phyloP scores from a whole-genome alignment of 2,329 filamentous ascomycete genomes.

The Pseudocercospora macadamiae region DNA sequence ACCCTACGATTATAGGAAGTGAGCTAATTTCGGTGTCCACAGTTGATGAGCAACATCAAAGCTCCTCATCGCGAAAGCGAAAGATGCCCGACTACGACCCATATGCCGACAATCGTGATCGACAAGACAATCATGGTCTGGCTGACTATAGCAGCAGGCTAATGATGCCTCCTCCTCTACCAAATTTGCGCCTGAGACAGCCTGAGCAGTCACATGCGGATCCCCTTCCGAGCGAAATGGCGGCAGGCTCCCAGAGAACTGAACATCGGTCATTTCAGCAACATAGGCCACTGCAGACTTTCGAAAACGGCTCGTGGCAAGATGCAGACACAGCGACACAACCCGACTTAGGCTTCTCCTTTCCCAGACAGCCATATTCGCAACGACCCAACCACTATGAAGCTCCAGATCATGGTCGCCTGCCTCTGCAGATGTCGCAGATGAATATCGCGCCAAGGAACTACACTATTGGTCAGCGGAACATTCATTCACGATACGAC shows the following conservation, averaged over 20 bases:
- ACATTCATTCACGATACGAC: not conserved
- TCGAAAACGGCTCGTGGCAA: no score
- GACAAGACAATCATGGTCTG: constrained; percentile 4
- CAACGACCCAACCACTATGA: not conserved
- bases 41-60: constrained; percentile 23
- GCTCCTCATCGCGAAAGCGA: constrained; percentile 37
- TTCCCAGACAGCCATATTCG: not conserved
- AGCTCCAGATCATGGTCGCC: not conserved
- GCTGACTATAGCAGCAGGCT: not conserved
- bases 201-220: not conserved
- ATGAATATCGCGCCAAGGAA: not conserved
- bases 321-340: no score
- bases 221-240: no score
- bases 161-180: constrained; percentile 16
- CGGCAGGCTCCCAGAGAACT: no score
- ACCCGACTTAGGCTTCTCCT: no score
- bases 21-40: constrained; percentile 1
- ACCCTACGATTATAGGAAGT: not conserved
- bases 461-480: not conserved
- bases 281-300: no score
- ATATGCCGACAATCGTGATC: constrained; percentile 17
- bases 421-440: not conserved
- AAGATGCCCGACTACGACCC: constrained; percentile 33
- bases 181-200: not conserved
- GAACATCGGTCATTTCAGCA: no score